phyloP scores from a whole-genome alignment of 768 basidiomycete genomes.

The Kwoniella heveanensis region DNA sequence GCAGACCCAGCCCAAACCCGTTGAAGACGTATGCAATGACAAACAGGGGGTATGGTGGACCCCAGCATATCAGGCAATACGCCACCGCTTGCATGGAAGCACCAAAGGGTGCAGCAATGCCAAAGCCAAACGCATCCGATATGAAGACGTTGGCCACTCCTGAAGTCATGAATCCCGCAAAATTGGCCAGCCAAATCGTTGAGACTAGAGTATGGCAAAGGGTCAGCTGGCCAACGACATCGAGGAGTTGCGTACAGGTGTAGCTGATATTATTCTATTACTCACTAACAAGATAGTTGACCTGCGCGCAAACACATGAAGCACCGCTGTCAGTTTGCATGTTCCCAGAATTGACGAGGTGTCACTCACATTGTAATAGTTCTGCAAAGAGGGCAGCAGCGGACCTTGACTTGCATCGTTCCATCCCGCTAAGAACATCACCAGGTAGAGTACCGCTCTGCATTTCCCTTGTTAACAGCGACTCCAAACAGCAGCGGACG shows the following conservation, averaged over 20 bases:
- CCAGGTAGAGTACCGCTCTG: slow-evolving; percentile 34
- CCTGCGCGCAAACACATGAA: too few relatives aligned
- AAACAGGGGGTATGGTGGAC: slow-evolving; percentile 61
- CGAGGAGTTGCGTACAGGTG: background rate
- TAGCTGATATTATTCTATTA: background rate
- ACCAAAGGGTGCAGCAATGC: slow-evolving; percentile 42
- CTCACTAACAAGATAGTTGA: slow-evolving; percentile 45
- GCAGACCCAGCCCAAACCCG: slow-evolving; percentile 60
- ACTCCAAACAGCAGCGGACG: too few relatives aligned
- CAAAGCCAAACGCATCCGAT: slow-evolving; percentile 55
- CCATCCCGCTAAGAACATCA: slow-evolving; percentile 63
- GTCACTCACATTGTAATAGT: slow-evolving; percentile 60
- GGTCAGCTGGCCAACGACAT: background rate
- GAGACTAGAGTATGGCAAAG: slow-evolving; percentile 58
- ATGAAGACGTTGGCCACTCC: slow-evolving; percentile 61
- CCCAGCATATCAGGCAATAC: slow-evolving; percentile 57
- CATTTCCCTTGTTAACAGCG: background rate
- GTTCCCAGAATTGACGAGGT: too few relatives aligned
- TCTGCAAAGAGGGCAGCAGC: slow-evolving; percentile 71
- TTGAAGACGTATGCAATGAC: slow-evolving; percentile 59
- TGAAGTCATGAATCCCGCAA: slow-evolving; percentile 60
- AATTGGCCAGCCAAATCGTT: slow-evolving; percentile 63
- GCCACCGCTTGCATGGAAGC: slow-evolving; percentile 36
- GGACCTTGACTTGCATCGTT: slow-evolving; percentile 77
- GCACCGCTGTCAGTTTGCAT: too few relatives aligned